A percentile compares a stretch with the other conserved stretches of the same genome.
These are phyloP conservation scores for Periglandula ipomoeae DNA, from an alignment of 2,329 filamentous ascomycete genomes.

Conservation along the genomic window DNA sequence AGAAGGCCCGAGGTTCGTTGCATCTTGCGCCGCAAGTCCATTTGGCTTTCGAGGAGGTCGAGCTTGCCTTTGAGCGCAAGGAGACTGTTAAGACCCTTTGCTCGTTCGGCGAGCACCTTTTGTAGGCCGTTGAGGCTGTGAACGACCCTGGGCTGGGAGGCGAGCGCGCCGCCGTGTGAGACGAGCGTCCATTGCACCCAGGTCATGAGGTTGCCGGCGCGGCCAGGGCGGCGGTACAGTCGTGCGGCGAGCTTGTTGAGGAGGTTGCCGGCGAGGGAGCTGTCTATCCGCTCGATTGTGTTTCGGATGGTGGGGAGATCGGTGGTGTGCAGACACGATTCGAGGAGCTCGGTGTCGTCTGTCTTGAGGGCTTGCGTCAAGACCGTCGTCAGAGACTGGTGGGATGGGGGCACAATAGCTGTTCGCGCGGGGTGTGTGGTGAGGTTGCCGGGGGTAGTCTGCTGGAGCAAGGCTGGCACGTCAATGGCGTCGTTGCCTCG, in stretches of 20 bases:
- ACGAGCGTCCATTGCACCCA: constrained; percentile 97
- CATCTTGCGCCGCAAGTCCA: constrained; percentile 67
- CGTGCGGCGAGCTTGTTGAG: constrained; percentile 79
- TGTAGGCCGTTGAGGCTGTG: constrained; percentile 70
- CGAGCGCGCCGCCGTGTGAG: constrained; percentile 83
- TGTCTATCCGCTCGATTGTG: constrained; percentile 86
- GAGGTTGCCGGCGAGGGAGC: constrained; percentile 67
- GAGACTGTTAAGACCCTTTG: constrained; percentile 71
- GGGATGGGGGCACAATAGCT: constrained; percentile 52
- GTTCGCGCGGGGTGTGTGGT: constrained; percentile 34
- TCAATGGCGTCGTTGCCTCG: constrained; percentile 68
- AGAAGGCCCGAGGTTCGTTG: constrained; percentile 32
- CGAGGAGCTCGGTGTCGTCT: constrained; percentile 81
- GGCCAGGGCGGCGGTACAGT: constrained; percentile 76
- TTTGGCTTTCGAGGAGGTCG: constrained; percentile 86
- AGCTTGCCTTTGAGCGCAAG: constrained; percentile 89
- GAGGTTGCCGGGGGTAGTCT: constrained; percentile 20
- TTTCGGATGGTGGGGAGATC: constrained; percentile 71
- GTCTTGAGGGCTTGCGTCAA: constrained; percentile 87
- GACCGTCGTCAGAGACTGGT: constrained; percentile 82
- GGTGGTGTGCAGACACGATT: constrained; percentile 79
- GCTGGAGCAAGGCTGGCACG: constrained; percentile 53
- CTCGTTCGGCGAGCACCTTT: constrained; percentile 79
- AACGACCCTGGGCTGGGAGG: constrained; percentile 75
- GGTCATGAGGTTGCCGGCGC: constrained; percentile 81